These are phyloP conservation scores for Calonectria fujianensis DNA, from an alignment of 2,329 filamentous ascomycete species.

Conservation along the genomic window DNA sequence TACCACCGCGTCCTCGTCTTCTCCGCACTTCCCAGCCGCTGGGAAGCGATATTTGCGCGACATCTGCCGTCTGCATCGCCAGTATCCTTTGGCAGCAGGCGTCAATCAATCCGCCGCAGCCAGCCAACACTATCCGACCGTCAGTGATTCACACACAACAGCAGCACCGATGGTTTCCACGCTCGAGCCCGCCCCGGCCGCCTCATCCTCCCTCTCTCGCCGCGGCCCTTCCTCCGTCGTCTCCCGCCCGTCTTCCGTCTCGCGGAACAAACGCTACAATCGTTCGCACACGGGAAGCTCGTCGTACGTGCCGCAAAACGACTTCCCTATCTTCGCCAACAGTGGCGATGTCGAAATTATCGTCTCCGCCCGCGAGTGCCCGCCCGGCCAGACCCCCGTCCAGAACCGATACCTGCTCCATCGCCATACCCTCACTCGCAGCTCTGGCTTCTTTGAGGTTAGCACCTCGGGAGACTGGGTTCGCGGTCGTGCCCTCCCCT, in stretches of 20 bases:
- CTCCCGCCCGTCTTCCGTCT: conserved; percentile 75
- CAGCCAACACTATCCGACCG: conserved; percentile 17
- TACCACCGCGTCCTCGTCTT: conserved; percentile 17
- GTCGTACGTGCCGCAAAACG: conserved; percentile 84
- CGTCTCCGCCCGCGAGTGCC: conserved; percentile 74
- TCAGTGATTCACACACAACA: conserved; percentile 8
- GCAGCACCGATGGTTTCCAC: conserved; percentile 76
- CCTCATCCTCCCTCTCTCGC: conserved; percentile 71
- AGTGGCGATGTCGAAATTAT: conserved; percentile 95
- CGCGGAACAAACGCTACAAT: conserved; percentile 82
- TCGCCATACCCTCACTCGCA: conserved; percentile 89
- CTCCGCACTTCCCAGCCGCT: conserved; percentile 13
- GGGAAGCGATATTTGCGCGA: conserved; percentile 28
- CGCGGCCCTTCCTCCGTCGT: conserved; percentile 75
- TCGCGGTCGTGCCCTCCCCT: conserved; percentile 56
- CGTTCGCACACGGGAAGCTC: conserved; percentile 86
- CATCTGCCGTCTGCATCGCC: conserved; percentile 28
- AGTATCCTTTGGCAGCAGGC: conserved; percentile 11
- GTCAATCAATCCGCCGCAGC: conserved; percentile 1
- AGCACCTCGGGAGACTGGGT: conserved; percentile 87
- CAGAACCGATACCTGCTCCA: conserved; percentile 93
- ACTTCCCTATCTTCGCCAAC: conserved; percentile 93
- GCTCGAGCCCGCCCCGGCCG: conserved; percentile 65
- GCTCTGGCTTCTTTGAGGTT: conserved; percentile 94
- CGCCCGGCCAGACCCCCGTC: conserved; percentile 46